Conservation (phyloP, 192 early-diverging fungal genomes). For the Rhizoclosmatium sp. region DNA sequence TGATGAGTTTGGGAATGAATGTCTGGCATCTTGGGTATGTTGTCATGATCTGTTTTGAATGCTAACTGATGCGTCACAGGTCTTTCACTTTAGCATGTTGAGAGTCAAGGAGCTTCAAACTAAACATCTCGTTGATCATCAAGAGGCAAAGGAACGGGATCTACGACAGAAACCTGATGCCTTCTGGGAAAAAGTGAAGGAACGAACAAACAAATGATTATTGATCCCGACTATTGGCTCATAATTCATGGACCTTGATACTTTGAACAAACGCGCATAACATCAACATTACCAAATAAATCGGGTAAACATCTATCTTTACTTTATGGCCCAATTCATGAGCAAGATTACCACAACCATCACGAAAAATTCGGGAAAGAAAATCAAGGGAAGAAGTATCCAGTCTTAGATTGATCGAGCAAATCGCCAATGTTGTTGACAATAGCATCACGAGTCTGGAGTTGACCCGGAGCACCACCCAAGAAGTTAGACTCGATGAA, state of each 20-base stretch:
- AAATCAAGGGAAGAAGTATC: not conserved
- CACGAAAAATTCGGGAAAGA: no score
- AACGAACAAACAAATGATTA: not conserved
- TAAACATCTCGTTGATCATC: constrained; percentile 43
- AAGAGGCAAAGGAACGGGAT: constrained; percentile 43
- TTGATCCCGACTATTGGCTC: no score
- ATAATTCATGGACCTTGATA: no score
- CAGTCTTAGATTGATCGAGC: constrained; percentile 14
- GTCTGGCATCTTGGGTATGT: constrained; percentile 73
- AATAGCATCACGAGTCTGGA: constrained; percentile 32
- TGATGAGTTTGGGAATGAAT: constrained; percentile 67
- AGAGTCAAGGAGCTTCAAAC: constrained; percentile 59
- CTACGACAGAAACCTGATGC: constrained; percentile 28
- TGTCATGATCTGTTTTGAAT: not conserved
- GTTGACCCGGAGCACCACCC: constrained; percentile 31
- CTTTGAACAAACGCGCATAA: no score
- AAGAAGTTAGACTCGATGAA: constrained; percentile 39
- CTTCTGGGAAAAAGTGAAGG: constrained; percentile 55
- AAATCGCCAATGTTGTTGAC: constrained; percentile 36
- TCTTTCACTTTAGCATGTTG: constrained; percentile 53
- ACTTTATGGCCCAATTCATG: no score
- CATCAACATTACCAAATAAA: no score
- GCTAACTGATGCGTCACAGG: constrained; percentile 29
- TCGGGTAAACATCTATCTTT: no score
- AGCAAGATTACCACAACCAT: no score